These are phyloP conservation scores for Pythium aquatile DNA, from an alignment of 352 stramenopile species.

Conservation along the genomic window DNA sequence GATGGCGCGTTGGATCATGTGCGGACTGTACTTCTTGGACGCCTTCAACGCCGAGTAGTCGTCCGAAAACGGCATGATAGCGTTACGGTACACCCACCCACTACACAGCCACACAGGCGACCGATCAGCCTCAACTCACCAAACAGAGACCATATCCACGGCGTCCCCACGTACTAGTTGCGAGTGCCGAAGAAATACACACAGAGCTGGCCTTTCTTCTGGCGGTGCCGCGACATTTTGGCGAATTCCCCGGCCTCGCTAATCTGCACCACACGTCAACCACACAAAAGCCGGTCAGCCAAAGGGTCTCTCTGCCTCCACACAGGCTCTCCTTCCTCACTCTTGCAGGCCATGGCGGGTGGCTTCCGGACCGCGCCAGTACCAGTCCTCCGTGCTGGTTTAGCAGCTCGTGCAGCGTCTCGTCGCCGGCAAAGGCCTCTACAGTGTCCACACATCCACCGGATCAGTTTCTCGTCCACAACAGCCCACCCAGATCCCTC, in stretches of 20 bases:
- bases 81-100: slow-evolving; percentile 72
- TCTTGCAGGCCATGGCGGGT: slow-evolving; percentile 80
- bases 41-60: slow-evolving; percentile 55
- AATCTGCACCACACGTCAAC: slow-evolving; percentile 42
- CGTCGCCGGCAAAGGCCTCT: slow-evolving; percentile 64
- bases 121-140: neutral
- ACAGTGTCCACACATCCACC: slow-evolving; percentile 3
- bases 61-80: slow-evolving; percentile 71
- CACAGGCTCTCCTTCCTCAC: slow-evolving; percentile 32
- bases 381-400: slow-evolving; percentile 79
- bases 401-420: slow-evolving; percentile 62
- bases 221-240: slow-evolving; percentile 74
- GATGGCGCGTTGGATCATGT: slow-evolving; percentile 48
- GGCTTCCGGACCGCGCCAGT: slow-evolving; percentile 71
- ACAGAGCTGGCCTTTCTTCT: slow-evolving; percentile 73
- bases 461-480: neutral
- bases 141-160: neutral
- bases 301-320: neutral
- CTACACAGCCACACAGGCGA: slow-evolving; percentile 27
- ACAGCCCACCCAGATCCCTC: no score
- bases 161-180: slow-evolving; percentile 69
- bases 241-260: slow-evolving; percentile 80
- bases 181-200: slow-evolving; percentile 87
- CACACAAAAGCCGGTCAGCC: neutral
- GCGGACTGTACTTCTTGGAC: slow-evolving; percentile 70